Conservation (phyloP, 768 basidiomycete genomes). For the Rhizopogon roseolus region DNA sequence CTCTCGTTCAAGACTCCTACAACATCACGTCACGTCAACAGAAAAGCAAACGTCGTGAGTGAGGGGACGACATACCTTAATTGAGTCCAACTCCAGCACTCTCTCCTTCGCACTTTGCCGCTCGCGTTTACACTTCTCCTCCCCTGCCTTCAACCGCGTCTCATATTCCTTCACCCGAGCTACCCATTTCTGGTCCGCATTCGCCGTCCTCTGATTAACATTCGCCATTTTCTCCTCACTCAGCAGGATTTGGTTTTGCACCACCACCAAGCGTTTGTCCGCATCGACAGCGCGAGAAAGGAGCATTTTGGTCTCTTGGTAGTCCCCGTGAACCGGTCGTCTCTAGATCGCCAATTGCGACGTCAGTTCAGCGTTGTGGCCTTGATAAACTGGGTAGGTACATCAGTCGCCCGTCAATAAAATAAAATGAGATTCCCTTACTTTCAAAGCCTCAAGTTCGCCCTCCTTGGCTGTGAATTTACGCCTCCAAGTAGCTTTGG, state of each 20-base stretch:
- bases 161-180: conserved; percentile 92
- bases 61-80: no score
- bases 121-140: conserved; percentile 91
- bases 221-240: conserved; percentile 81
- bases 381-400: conserved; percentile 31
- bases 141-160: conserved; percentile 69
- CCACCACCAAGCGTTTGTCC: conserved; percentile 81
- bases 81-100: no score
- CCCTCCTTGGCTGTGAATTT: conserved; percentile 78
- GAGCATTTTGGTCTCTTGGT: conserved; percentile 68
- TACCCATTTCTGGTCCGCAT: conserved; percentile 88
- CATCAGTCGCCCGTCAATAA: no score
- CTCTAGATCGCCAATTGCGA: conserved; percentile 61
- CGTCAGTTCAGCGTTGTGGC: conserved; percentile 70
- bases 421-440: conserved; percentile 22
- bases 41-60: no score
- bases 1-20: conserved; percentile 71
- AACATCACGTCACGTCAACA: not conserved
- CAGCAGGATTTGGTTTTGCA: conserved; percentile 79
- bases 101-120: conserved; percentile 88
- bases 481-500: conserved; percentile 79
- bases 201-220: conserved; percentile 65
- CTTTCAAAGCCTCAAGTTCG: conserved; percentile 87
- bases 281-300: conserved; percentile 74
- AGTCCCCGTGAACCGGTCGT: conserved; percentile 53